Evolutionary conservation across 768 basidiomycete genomes (phyloP), one percentile per base, ranked within the genome.

Genomic region (Amanita pseudoporphyria): DNA sequence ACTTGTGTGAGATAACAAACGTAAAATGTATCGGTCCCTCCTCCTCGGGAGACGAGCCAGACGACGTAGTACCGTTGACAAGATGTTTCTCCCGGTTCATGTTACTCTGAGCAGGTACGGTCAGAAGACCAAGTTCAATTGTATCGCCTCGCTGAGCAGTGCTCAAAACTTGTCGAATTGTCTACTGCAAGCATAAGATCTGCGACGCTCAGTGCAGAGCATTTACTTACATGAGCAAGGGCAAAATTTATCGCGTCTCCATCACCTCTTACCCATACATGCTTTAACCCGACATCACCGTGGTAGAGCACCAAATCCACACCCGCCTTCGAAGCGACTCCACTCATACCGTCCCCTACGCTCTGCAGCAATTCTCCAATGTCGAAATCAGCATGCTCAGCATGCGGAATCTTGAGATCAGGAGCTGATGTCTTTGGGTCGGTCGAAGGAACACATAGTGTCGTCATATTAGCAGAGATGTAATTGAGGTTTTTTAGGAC

Each of bases 401-500:
- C 58, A 41, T 45, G 45, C 16, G 47, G 51, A 37, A 52, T 55
- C 19, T 37, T 5, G 33, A 45, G 19, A 46, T 46, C 10, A 40
- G 9, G 49, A 21, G 37, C 41, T 19, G 33, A 21, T n/a, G 52
- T 16, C 7, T 40, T 31, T 10, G 39, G 31, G 13, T 36, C 19
- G 5, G 51, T 26, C 13, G 47, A 43, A 13, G 13, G 42, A 37
- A 37, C 33, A 51, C 69, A 72, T 58, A 83, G 73, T 9, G 75
- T 64, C 5, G 72, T 60, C 79, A 89, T 80, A 62, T 90, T 86
- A n/a, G 87, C 88, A 4, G 89, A 89, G 55, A 96, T 78, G 60
- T 88, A 95, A 62, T 95, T 95, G 55, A 97, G 77, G 56, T 85
- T 87, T 68, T 92, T 91, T 88, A 96, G 90, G 33, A 84, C 78